A percentile compares a stretch with the other conserved stretches of the same genome.
Conservation (phyloP, 352 stramenopile species). For the Globisporangium paddicum region DNA sequence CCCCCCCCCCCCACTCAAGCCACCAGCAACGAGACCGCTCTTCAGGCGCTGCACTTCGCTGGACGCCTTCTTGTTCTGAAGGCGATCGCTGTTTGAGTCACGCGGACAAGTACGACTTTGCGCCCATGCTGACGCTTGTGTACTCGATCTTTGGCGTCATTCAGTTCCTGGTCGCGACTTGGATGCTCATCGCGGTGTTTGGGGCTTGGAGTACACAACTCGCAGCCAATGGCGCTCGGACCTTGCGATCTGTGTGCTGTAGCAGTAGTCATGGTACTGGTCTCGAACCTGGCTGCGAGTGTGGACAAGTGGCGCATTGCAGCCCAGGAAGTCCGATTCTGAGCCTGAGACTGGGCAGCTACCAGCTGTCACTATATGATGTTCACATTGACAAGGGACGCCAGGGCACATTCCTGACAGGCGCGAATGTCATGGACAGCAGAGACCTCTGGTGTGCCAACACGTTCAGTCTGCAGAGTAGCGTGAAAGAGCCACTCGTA, state of each 20-base stretch:
- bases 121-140: background rate
- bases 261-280: background rate
- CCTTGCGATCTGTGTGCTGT: background rate
- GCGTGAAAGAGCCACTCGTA: background rate
- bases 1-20: no score
- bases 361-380: no score
- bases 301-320: background rate
- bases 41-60: background rate
- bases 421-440: background rate
- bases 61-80: background rate
- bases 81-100: background rate
- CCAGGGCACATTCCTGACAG: background rate
- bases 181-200: background rate
- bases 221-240: background rate
- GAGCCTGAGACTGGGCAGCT: no score
- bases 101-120: background rate
- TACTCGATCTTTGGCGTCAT: background rate
- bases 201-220: background rate
- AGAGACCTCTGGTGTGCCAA: background rate
- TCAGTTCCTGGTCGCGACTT: background rate
- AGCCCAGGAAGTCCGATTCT: background rate
- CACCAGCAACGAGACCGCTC: background rate
- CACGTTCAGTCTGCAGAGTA: background rate
- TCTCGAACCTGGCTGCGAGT: background rate
- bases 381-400: background rate